phyloP scores from a whole-genome alignment of 2,329 filamentous ascomycete species.

The Bipolaris cookei region DNA sequence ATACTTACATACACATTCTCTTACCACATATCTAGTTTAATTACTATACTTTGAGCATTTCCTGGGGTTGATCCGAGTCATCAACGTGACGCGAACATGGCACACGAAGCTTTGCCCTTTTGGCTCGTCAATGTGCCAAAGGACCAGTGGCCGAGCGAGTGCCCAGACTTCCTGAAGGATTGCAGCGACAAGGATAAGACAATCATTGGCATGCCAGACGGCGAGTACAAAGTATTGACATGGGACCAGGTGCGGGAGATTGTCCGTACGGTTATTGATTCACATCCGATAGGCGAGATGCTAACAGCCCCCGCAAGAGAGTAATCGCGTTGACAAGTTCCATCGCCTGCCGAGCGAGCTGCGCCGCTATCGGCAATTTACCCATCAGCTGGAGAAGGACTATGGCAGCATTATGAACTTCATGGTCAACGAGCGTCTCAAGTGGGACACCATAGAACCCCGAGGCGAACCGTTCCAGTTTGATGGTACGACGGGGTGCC shows the following conservation, averaged over 20 bases:
- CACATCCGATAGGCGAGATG: slow-evolving; percentile 6
- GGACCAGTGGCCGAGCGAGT: slow-evolving; percentile 66
- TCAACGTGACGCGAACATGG: slow-evolving; percentile 9
- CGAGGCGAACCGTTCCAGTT: slow-evolving; percentile 53
- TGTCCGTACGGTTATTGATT: slow-evolving; percentile 42
- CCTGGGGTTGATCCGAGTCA: not conserved
- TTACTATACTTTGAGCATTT: not conserved
- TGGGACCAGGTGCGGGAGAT: slow-evolving; percentile 75
- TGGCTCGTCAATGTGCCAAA: slow-evolving; percentile 83
- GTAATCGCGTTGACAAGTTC: slow-evolving; percentile 77
- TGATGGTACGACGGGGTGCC: slow-evolving; percentile 10
- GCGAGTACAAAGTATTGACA: slow-evolving; percentile 64
- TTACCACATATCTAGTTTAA: too few species aligned
- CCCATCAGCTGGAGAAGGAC: slow-evolving; percentile 65
- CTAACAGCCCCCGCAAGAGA: slow-evolving; percentile 45
- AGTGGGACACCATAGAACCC: slow-evolving; percentile 64
- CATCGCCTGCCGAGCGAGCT: slow-evolving; percentile 78
- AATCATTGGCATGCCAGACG: slow-evolving; percentile 75
- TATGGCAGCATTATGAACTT: slow-evolving; percentile 82
- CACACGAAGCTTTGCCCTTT: slow-evolving; percentile 60
- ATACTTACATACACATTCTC: not conserved
- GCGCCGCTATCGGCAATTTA: slow-evolving; percentile 76
- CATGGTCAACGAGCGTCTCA: slow-evolving; percentile 71
- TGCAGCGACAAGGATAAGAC: slow-evolving; percentile 70
- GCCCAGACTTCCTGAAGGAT: slow-evolving; percentile 72